These are phyloP conservation scores for Monosporascus sp. DNA, from an alignment of 2,329 filamentous ascomycete genomes.

Conservation along the genomic window DNA sequence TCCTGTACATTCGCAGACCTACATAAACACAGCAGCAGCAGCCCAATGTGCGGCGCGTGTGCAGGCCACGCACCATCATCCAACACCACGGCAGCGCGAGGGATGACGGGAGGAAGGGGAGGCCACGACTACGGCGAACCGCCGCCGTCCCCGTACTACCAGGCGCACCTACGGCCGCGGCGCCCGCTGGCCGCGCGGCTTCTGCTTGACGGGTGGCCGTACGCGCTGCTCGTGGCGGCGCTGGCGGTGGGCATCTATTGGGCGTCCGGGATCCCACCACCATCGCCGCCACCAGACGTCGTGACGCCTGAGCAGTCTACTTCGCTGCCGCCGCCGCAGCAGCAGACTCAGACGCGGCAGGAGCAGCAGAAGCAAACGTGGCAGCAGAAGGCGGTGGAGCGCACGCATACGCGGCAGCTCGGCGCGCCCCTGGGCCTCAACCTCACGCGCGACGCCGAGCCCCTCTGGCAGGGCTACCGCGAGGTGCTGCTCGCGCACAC, in stretches of 20 bases:
- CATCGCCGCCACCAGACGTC: no score
- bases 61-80: background rate
- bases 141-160: background rate
- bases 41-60: background rate
- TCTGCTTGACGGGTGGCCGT: background rate
- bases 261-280: no score
- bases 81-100: background rate
- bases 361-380: background rate
- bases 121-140: background rate
- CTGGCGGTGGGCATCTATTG: no score
- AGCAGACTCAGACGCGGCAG: no score
- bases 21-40: no score
- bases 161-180: background rate
- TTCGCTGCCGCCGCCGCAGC: no score
- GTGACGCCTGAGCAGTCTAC: no score
- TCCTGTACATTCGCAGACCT: no score
- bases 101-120: no score
- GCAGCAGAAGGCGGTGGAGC: background rate
- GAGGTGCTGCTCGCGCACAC: conserved; percentile 4
- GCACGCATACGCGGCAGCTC: background rate
- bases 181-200: background rate
- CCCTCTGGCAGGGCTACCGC: background rate
- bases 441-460: background rate
- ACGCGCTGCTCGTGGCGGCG: background rate
- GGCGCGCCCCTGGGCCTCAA: background rate